These are phyloP conservation scores for Paragyromitra xinjiangensis DNA, from an alignment of 495 filamentous ascomycete species.

Conservation along the genomic window DNA sequence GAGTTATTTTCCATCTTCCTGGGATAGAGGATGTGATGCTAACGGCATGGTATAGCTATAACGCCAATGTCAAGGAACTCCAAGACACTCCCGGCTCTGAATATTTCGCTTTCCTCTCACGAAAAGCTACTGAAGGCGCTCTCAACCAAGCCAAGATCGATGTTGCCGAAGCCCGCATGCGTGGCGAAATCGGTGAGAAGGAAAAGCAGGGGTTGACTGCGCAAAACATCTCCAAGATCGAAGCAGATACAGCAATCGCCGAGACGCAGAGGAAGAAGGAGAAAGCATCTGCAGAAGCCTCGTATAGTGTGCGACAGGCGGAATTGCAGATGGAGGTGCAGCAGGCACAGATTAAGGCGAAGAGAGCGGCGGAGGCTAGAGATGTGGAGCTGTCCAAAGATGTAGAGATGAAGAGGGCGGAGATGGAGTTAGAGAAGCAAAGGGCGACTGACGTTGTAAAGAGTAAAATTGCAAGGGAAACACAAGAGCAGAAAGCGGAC, in stretches of 20 bases:
- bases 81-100: constrained; percentile 77
- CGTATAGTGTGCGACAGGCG: constrained; percentile 73
- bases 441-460: constrained; percentile 79
- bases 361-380: constrained; percentile 72
- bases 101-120: constrained; percentile 79
- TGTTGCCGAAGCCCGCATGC: constrained; percentile 79
- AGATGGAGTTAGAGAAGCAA: constrained; percentile 79
- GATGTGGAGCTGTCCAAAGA: constrained; percentile 80
- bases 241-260: constrained; percentile 79
- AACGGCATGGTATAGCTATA: constrained; percentile 64
- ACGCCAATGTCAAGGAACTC: constrained; percentile 83
- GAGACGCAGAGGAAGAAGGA: constrained; percentile 84
- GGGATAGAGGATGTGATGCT: constrained; percentile 7
- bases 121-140: constrained; percentile 84
- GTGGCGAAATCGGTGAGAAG: constrained; percentile 80
- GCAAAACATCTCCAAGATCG: constrained; percentile 81
- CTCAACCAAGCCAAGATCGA: constrained; percentile 81
- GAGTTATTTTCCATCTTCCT: constrained; percentile 21
- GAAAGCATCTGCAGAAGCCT: constrained; percentile 78
- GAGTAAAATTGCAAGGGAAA: constrained; percentile 75
- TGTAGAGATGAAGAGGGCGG: constrained; percentile 76
- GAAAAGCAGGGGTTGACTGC: constrained; percentile 78
- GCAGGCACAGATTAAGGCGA: constrained; percentile 74
- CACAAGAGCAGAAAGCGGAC: constrained; percentile 77
- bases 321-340: constrained; percentile 75